Evolutionary conservation across 176 grass and related monocot genomes (phyloP), one percentile per base, ranked within the genome.

Genomic region (Ensete glaucum): DNA sequence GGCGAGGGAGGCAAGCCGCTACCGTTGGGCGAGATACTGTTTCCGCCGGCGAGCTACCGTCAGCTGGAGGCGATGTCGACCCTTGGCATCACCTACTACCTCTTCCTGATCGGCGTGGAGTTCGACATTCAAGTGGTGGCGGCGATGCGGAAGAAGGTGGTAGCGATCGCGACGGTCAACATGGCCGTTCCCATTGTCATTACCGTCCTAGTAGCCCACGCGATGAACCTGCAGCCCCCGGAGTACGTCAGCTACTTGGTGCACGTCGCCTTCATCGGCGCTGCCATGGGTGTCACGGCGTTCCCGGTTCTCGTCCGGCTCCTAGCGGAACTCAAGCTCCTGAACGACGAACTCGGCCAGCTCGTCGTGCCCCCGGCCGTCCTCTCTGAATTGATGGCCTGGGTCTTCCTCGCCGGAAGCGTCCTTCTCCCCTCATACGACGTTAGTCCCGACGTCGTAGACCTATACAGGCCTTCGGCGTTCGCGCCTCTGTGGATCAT

Each of bases 241-340:
- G 3, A 9, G 0, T 3, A 65, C 4, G 63, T 65, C 24, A n/a
- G 26, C 68, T 51, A n/a, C 43, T 19, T n/a, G 48, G 52, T 2
- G 16, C 52, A 51, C 8, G 19, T 51, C 43, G n/a, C 52, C 43
- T 51, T 51, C 68, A 17, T 71, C 49, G 48, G 34, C 8, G 17
- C 50, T 19, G 48, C 68, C 19, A n/a, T 71, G 19, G 8, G 48
- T 9, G 48, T 71, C 15, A 71, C 68, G 1, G 49, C 68, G 48
- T 51, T 51, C 9, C 68, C 68, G 1, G 68, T 71, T 3, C 29
- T 71, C 17, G 34, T 51, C 19, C 68, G 48, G 1, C 43, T 71
- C 68, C 17, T 71, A 2, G 34, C 68, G 6, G 68, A 71, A 8
- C 43, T 71, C 43, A 71, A 71, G 68, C 68, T 71, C 48, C 50